A percentile compares a stretch with the other conserved stretches of the same genome.
phyloP scores from a whole-genome alignment of 768 basidiomycete genomes.

The Lactarius indigo region DNA sequence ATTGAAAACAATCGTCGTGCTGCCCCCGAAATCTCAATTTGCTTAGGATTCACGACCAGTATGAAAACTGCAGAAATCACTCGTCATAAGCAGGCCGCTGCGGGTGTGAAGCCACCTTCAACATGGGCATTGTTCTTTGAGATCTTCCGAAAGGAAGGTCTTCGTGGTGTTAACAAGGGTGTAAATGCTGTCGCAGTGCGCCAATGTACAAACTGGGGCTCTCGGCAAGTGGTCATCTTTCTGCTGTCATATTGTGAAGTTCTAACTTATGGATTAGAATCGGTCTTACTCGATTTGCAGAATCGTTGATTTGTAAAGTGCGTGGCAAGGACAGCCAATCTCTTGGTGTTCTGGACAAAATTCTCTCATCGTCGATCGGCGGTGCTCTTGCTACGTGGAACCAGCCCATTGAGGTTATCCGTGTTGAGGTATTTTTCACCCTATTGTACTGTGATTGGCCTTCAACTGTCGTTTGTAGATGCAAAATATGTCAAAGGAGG shows the following conservation, averaged over 20 bases:
- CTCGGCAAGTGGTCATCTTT: constrained; percentile 51
- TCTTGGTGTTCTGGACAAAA: constrained; percentile 79
- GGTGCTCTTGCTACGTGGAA: constrained; percentile 99
- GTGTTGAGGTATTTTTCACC: constrained; percentile 74
- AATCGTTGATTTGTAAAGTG: constrained; percentile 68
- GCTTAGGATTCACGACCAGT: constrained; percentile 91
- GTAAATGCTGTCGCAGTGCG: constrained; percentile 93
- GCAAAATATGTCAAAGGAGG: constrained; percentile 95
- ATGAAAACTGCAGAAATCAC: constrained; percentile 99
- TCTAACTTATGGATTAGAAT: constrained; percentile 52
- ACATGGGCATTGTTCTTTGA: constrained; percentile 95
- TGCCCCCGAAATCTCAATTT: neutral
- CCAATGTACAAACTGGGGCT: constrained; percentile 93
- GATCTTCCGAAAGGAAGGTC: constrained; percentile 90
- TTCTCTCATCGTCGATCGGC: constrained; percentile 81
- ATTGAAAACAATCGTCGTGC: too few relatives aligned
- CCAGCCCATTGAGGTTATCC: constrained; percentile 96
- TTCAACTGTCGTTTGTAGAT: constrained; percentile 50
- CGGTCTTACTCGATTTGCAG: constrained; percentile 94
- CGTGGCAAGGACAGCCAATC: constrained; percentile 78
- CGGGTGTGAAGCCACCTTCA: constrained; percentile 82
- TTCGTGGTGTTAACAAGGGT: constrained; percentile 97
- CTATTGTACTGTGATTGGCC: neutral
- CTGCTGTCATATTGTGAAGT: neutral
- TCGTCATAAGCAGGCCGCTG: constrained; percentile 83